Base-by-base conservation (phyloP, 2,329 filamentous ascomycete species). In the Cladobotryum protrusum region DNA sequence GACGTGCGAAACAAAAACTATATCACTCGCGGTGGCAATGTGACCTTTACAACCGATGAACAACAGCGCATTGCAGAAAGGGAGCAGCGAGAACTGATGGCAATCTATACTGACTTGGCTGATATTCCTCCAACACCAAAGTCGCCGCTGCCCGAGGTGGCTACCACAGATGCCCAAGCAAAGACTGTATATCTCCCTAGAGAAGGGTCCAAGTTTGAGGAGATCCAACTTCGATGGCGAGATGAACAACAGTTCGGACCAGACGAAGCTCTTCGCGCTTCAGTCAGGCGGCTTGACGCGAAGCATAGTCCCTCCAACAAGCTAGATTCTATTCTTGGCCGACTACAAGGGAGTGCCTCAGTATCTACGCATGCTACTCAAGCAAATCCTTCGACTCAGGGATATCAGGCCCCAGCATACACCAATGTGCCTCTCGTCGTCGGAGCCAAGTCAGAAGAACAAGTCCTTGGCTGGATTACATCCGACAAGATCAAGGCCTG, bases 31-130 rank as follows among this genome's bases (percentile, higher is more conserved):
- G 80, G 79, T 13, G 82, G 82, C 20, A 61, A 66, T 5, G 65
- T 75, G 20, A 60, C 65, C 0, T 74, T 84, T 33, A 66, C 70
- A 15, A 83, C 81, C 0, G 69, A 75, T 0, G 77, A 84, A 61
- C 77, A 81, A 56, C 72, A 74, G 52, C 62, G 67, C 19, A 82
- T 83, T 61, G 70, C 72, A 6, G 73, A 78, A 43, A 76, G 81
- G 20, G 81, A 84, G 59, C 75, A 74, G 43, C 72, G 71, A 11
- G 80, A 82, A 57, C 70, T 85, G 33, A 81, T 85, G 76, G 77
- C 71, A n/a, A 69, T 82, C 41, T 83, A 83, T 57, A 73, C 74
- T 2, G 73, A 75, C 43, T 59, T 67, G 1, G 68, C 72, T 3
- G 78, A 82, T 53, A 81, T 82, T 43, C 79, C 79, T 2, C 67